A percentile compares a stretch with the other conserved stretches of the same genome.
Conservation (phyloP, 352 stramenopile species). For the Globisporangium spinosum region DNA sequence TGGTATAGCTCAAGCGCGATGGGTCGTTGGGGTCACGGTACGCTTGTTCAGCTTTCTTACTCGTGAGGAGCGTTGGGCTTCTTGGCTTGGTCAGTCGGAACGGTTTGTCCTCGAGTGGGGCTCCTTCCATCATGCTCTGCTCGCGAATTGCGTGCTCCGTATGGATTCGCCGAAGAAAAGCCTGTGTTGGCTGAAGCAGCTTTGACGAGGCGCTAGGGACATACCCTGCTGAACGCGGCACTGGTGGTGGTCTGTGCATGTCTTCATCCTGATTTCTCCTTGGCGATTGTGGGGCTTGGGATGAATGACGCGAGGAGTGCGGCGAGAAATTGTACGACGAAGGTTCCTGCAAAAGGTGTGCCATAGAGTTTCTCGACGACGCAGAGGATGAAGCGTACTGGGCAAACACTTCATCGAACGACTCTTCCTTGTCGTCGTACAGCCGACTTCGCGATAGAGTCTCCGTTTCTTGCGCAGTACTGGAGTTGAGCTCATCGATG, state of each 20-base stretch:
- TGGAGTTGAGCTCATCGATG: constrained; percentile 18
- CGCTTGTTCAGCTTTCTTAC: constrained; percentile 26
- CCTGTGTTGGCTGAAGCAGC: constrained; percentile 66
- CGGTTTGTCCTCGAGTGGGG: constrained; percentile 39
- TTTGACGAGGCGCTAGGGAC: constrained; percentile 31
- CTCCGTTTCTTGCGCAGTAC: constrained; percentile 18
- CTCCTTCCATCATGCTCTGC: constrained; percentile 34
- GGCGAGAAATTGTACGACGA: constrained; percentile 9
- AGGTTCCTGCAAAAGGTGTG: constrained; percentile 31
- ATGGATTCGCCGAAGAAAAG: constrained; percentile 53
- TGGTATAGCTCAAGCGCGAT: constrained; percentile 70
- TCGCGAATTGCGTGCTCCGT: constrained; percentile 58
- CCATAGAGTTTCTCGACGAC: constrained; percentile 42
- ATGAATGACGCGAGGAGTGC: constrained; percentile 19
- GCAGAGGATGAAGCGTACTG: constrained; percentile 56
- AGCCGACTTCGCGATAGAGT: constrained; percentile 33
- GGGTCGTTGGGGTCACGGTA: constrained; percentile 38
- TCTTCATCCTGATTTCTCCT: constrained; percentile 13
- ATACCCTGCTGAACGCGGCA: constrained; percentile 3
- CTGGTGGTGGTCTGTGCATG: constrained; percentile 13
- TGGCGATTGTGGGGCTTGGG: constrained; percentile 1
- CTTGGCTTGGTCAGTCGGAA: constrained; percentile 47
- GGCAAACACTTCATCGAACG: constrained; percentile 52
- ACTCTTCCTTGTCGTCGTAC: constrained; percentile 40
- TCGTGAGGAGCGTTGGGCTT: constrained; percentile 50